Evolutionary conservation across 2,329 filamentous ascomycete species (phyloP), one percentile per base, ranked within the genome.

Genomic region (Fusarium sp.): DNA sequence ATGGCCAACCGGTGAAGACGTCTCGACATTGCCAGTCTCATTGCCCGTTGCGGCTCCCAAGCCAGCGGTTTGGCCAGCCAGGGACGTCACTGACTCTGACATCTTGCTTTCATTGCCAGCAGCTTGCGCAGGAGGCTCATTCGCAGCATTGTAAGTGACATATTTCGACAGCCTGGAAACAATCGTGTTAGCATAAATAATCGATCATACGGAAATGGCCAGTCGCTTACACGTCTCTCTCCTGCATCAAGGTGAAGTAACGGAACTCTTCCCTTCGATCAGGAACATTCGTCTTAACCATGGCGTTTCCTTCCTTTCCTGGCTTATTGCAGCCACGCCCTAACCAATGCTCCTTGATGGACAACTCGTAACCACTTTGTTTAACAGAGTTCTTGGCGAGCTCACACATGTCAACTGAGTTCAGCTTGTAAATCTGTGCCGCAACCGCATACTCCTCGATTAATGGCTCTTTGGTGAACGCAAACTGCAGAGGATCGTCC

Each of bases 361-460:
- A 89, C 77, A 93, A 87, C 81, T 99, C 96, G 79, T 97, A 99
- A 12, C 96, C 96, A 81, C 94, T 97, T 82, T 99, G 96, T 77
- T 92, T 91, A 45, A 99, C 96, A 15, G 94, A 98, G 81, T 98
- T 96, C 84, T 98, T 98, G 31, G 96, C 96, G 65, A 99, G 84
- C 84, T 99, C 96, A 80, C 96, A 98, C 96, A 99, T 99, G 79
- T 99, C 96, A 8, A 98, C 95, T 2, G 96, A 93, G 79, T 92
- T 97, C 44, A 99, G 90, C 84, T 98, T 98, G 85, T 98, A 99
- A 67, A 99, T 99, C 83, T 99, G 96, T 9, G 96, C 96, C 7
- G 96, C 96, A 14, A 99, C 96, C 0, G 96, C 95, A 80, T 99
- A 99, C 81, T 99, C 96, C 82, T 99, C 96, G 75, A 99, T 99